Evolutionary conservation across 2,329 filamentous ascomycete genomes (phyloP), one percentile per base, ranked within the genome.

Genomic region (Aspergillus amoenus): DNA sequence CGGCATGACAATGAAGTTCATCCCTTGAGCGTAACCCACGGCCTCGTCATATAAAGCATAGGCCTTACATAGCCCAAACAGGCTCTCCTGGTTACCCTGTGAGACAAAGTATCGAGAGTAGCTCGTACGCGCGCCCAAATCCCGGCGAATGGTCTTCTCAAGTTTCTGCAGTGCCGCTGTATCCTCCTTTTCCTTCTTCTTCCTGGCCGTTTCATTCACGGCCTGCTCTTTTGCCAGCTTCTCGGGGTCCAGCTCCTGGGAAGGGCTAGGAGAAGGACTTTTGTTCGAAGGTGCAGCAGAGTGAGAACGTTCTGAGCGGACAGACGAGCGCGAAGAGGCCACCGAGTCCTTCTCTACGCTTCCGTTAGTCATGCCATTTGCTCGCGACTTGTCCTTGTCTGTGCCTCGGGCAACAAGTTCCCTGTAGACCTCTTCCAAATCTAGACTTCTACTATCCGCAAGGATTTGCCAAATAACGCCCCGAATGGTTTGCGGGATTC

Each of bases 381-480:
- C 64, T 67, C 84, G 85, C 56, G 82, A 78, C 53, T 84, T 86
- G 58, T 93, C 89, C 73, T 91, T 91, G 58, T 93, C 90, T 3
- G 91, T 93, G 22, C 93, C 93, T 58, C 90, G 85, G 48, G 83
- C 83, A 32, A 90, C 83, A 9, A 99, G 82, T 59, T 95, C 92
- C 62, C 83, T 85, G 76, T 97, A 99, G n/a, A 92, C 84, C 15
- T 81, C 77, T 74, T 99, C 94, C 17, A 99, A 79, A 44, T 95
- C 91, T 59, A 93, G 89, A 66, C 91, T 96, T 75, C 96, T 96
- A 77, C 93, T 97, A 70, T 96, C 91, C 3, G 94, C 92, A 60
- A 99, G 79, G 7, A 97, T 93, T 76, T 99, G 94, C 94, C 94
- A 99, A 50, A 99, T 93, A 2, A 99, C 94, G n/a, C 94, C 95